Percentiles rank a stretch among this genome's conserved stretches.
Evolutionary conservation across 2,329 filamentous ascomycete genomes (phyloP).

Genomic region (Nothopassalora personata): DNA sequence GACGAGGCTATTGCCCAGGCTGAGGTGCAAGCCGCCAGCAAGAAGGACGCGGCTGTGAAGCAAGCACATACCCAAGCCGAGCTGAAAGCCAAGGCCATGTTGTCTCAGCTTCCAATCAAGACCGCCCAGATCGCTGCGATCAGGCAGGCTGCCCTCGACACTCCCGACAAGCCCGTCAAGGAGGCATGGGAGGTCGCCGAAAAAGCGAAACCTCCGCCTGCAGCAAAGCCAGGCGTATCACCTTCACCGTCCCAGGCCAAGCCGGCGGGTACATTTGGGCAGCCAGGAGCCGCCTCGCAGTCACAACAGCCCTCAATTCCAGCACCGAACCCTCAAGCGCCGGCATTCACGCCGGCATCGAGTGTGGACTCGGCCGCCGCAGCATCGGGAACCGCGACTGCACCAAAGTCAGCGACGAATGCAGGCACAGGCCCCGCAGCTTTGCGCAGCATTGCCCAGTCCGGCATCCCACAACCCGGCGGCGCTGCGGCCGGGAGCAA

Average conservation of each 20-base stretch:
- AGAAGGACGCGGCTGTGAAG: conserved; percentile 30
- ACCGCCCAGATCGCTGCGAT: conserved; percentile 65
- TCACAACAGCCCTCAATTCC: conserved; percentile 3
- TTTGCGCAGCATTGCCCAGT: conserved; percentile 7
- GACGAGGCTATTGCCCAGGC: conserved; percentile 27
- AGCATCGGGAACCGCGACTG: conserved; percentile 3
- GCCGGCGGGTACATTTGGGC: conserved; percentile 16
- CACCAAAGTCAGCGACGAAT: conserved; percentile 8
- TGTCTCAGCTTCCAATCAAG: conserved; percentile 65
- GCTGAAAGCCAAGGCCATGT: conserved; percentile 40
- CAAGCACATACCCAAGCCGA: conserved; percentile 16
- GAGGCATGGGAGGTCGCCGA: conserved; percentile 86
- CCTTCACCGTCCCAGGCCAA: conserved; percentile 12
- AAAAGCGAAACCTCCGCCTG: conserved; percentile 38
- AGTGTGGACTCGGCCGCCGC: conserved; percentile 2
- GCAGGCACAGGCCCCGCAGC: conserved; percentile 7
- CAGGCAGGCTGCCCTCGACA: conserved; percentile 75
- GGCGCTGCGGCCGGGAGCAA: not conserved
- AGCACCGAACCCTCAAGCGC: conserved; percentile 18
- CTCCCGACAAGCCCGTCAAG: conserved; percentile 72
- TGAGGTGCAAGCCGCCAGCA: not conserved
- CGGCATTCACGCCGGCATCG: conserved; percentile 11
- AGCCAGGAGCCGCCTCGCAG: conserved; percentile 14
- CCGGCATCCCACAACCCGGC: conserved; percentile 18
- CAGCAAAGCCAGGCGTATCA: conserved; percentile 13